phyloP scores from a whole-genome alignment of 208 protist genomes.

The Crithidia sp. region DNA sequence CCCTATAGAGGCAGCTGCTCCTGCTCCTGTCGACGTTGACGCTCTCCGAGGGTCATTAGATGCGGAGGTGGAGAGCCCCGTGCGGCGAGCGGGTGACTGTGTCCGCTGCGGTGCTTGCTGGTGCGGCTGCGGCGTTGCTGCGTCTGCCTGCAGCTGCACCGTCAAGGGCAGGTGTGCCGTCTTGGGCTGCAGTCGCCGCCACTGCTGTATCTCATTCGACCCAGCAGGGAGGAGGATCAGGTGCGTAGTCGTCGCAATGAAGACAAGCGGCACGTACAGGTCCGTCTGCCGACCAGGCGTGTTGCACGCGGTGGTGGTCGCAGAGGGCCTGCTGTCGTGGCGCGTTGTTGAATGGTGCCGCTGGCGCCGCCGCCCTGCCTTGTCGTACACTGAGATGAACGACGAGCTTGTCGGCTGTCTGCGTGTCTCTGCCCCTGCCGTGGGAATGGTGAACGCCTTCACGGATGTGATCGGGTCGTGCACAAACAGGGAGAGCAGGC shows the following conservation, averaged over 20 bases:
- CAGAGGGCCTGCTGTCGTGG: background rate
- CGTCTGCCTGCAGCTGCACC: constrained; percentile 26
- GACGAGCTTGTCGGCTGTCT: constrained; percentile 12
- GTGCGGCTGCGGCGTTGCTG: background rate
- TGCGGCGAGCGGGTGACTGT: background rate
- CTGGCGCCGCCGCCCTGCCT: background rate
- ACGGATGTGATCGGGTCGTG: constrained; percentile 79
- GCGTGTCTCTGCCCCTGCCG: background rate
- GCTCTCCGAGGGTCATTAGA: too few relatives aligned
- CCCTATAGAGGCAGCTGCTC: background rate
- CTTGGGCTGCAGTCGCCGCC: constrained; percentile 33
- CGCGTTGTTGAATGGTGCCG: too few relatives aligned
- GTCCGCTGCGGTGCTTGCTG: background rate
- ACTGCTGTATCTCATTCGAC: constrained; percentile 24
- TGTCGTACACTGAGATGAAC: constrained; percentile 12
- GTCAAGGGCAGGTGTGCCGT: constrained; percentile 33
- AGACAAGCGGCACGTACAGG: constrained; percentile 23
- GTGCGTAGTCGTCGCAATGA: constrained; percentile 31
- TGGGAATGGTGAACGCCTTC: constrained; percentile 61
- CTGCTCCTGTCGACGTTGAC: too few relatives aligned
- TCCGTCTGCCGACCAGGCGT: background rate
- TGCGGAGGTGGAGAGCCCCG: too few relatives aligned
- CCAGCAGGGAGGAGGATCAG: constrained; percentile 29
- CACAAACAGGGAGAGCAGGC: constrained; percentile 74
- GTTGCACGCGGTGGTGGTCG: constrained; percentile 7